Evolutionary conservation across 2,329 filamentous ascomycete species (phyloP), one percentile per base, ranked within the genome.

Genomic region (Neofusicoccum sp.): DNA sequence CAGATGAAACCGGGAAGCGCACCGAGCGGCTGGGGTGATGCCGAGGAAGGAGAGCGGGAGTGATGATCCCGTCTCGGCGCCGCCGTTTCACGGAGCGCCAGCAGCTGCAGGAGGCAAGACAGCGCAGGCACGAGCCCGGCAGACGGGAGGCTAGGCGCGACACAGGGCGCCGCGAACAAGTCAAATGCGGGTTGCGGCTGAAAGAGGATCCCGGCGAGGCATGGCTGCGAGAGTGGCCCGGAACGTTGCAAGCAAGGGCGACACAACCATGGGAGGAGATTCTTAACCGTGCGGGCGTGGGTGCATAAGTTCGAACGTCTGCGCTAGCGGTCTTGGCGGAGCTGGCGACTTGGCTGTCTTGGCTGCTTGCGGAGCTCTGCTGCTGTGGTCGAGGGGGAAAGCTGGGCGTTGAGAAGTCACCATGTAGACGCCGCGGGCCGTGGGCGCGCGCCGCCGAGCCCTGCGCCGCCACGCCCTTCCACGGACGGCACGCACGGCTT

Each of bases 291-390:
- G 31, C 16, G 7, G 34, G 45, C 28, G 33, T n/a, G 8, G 45
- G 6, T 61, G 58, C 58, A 61, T 61, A 61, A 61, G 34, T 61
- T 61, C 47, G 12, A 52, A 50, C 58, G 58, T 61, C 58, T 61
- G 31, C 58, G 58, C 58, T 61, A 61, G 58, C 33, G 33, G 34
- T 34, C 58, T 61, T 61, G 58, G 58, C 58, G 36, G 50, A 7
- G 45, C 44, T 39, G 36, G 22, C 28, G 58, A 9, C 58, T 61
- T 61, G 58, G 58, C 58, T 47, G 16, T 33, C 58, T 61, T 50
- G 58, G 58, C 58, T 43, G 45, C 28, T 50, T 29, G 12, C n/a
- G n/a, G 33, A 34, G 50, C 39, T 36, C 6, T 7, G n/a, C 44
- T 33, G 28, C 43, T 43, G 45, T 43, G 45, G 28, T 50, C 12